Base-by-base conservation (phyloP, 2,329 filamentous ascomycete genomes). In the Hymenoscyphus albidus region DNA sequence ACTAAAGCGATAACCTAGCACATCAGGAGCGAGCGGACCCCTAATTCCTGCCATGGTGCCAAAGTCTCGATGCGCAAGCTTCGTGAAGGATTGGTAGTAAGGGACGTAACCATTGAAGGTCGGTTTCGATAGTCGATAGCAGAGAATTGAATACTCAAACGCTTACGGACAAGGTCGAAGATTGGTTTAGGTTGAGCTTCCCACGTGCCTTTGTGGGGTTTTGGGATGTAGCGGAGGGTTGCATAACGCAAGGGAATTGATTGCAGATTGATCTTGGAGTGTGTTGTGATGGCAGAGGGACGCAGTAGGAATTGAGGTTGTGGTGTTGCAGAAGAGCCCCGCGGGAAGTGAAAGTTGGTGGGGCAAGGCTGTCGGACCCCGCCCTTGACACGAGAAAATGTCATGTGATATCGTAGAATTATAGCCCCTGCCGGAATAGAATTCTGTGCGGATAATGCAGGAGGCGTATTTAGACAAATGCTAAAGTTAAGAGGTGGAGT, bases 101-200 rank as follows among this genome's bases (percentile, higher is more conserved):
- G 5, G 42, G 42, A 48, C 42, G 42, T 48, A 48, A 48, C 42
- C 9, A 48, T 48, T 48, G n/a, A 48, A 48, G 42, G 42, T 22
- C n/a, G 18, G 42, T 18, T 22, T 48, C n/a, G 22, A 48, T 48
- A 48, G 42, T 48, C n/a, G 42, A 48, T 48, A 10, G 42, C 5
- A 48, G 42, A 48, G 42, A 48, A 22, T 48, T 48, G 42, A 48
- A 48, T 48, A 48, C n/a, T 48, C 42, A 48, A 48, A 48, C 42
- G 7, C 9, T 48, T 5, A 48, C 42, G 9, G 42, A 48, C 42
- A 48, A 18, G 42, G 42, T 48, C 42, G 16, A 48, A 48, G 42
- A 48, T 48, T 48, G 42, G 42, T 35, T 35, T 35, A 2, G 32
- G 32, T 35, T 35, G 32, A 35, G 32, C 42, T 48, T 48, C 42